Base-by-base conservation (phyloP, 139 green algal species). In the Volvox reticuliferus region DNA sequence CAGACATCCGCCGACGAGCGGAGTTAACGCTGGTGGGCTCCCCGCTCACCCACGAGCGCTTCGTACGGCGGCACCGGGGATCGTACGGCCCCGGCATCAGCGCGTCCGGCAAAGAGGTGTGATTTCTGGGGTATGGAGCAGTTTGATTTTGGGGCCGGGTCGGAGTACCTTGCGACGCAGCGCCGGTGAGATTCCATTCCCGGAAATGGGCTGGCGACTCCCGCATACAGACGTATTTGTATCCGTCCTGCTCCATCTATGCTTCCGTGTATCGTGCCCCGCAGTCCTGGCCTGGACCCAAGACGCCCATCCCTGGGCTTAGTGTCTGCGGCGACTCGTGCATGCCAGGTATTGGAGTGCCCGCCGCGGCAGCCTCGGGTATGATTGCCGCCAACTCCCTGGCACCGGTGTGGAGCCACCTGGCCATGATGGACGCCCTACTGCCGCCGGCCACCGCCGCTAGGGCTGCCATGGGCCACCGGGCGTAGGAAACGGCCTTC, bases 261-360 rank as follows among this genome's bases (percentile, higher is more conserved):
- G 21, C 12, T 28, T 12, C 24, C 65, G 2, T 73, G 65, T 73
- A 73, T 28, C 65, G 21, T 73, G 2, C 16, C 65, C 65, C 65
- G 61, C 84, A 83, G 75, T 63, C 50, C 28, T 98, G 97, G 91
- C 98, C 98, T 17, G 96, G 97, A 24, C 94, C 94, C 19, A 91
- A 88, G 26, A 98, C 97, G 12, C 97, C 97, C 55, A 88, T 99
- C 32, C 92, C 94, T 79, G 85, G 87, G 26, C 88, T 91, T 19
- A 82, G 93, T 63, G 92, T 95, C 82, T 97, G 90, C 79, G 98
- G 98, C 1, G 98, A 99, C 94, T 96, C 91, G 16, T 96, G 93
- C 44, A 97, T 98, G 93, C 98, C 98, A 0, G 98, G 98, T 35
- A 99, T 99, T 81, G 98, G 98, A 26, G 96, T 99, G 35, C 98